These are phyloP conservation scores for Colletotrichum chlorophyti DNA, from an alignment of 2,329 filamentous ascomycete species.

Conservation along the genomic window DNA sequence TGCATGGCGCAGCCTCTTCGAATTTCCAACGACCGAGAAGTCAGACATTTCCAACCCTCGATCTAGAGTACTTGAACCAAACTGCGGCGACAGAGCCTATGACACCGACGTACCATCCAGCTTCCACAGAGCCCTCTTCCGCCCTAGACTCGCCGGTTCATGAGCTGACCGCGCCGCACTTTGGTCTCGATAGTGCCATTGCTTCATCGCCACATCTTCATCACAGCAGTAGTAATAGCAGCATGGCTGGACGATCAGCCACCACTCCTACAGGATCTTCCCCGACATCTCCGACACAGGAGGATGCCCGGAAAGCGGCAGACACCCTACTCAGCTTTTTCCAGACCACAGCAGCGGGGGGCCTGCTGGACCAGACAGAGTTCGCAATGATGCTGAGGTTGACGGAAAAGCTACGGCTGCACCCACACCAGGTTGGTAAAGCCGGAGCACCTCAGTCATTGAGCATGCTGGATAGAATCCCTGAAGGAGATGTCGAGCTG, in stretches of 20 bases:
- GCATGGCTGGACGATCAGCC: conserved; percentile 43
- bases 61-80: conserved; percentile 64
- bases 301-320: conserved; percentile 83
- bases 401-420: conserved; percentile 83
- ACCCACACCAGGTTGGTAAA: conserved; percentile 52
- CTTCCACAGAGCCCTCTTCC: conserved; percentile 57
- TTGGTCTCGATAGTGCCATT: conserved; percentile 49
- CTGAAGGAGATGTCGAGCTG: conserved; percentile 63
- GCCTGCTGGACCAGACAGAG: conserved; percentile 78
- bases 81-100: conserved; percentile 48
- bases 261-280: conserved; percentile 59
- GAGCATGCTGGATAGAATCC: conserved; percentile 61
- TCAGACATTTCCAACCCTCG: conserved; percentile 82
- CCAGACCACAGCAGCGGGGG: conserved; percentile 69
- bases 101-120: conserved; percentile 56
- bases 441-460: conserved; percentile 40
- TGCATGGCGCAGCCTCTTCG: conserved; percentile 44
- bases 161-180: conserved; percentile 49
- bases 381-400: conserved; percentile 80
- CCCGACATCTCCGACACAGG: conserved; percentile 75
- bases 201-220: conserved; percentile 52
- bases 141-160: conserved; percentile 59
- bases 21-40: conserved; percentile 80
- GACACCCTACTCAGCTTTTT: conserved; percentile 85
- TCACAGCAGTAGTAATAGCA: conserved; percentile 58